Conservation (phyloP, 2,329 filamentous ascomycete genomes). For the Botrytis fabae region DNA sequence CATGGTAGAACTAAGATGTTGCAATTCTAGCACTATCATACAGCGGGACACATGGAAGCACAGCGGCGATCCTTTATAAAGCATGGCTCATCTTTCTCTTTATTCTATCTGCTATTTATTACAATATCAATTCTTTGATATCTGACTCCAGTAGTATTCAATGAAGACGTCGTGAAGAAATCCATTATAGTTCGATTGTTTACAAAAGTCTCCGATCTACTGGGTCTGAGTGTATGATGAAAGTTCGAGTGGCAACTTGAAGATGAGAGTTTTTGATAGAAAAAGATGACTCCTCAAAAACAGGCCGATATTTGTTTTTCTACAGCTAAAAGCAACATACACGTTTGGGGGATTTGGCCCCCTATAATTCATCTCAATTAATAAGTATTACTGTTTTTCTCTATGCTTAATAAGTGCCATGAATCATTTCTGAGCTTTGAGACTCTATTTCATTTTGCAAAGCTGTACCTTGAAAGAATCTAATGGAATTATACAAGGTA, state of each 20-base stretch:
- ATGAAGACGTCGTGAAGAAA: too few relatives aligned
- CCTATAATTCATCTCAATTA: background rate
- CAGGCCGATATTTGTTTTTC: background rate
- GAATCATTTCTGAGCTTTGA: background rate
- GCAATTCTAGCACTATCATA: background rate
- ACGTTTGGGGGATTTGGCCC: background rate
- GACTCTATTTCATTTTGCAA: background rate
- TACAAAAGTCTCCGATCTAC: too few relatives aligned
- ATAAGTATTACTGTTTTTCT: background rate
- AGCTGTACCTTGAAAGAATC: rapidly evolving
- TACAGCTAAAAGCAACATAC: background rate
- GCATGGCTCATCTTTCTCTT: background rate
- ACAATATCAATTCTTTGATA: background rate
- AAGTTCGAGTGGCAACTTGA: too few relatives aligned
- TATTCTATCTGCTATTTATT: too few relatives aligned
- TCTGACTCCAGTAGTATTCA: background rate
- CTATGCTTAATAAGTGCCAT: background rate
- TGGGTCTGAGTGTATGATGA: background rate
- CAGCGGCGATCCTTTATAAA: background rate
- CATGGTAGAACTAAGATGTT: background rate
- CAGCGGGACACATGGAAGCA: too few relatives aligned
- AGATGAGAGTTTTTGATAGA: background rate
- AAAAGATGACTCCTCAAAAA: background rate
- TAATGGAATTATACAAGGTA: background rate
- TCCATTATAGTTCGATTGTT: background rate